phyloP scores from a whole-genome alignment of 129 eudicot species.

The Pseudognaphalium luteoalbum region DNA sequence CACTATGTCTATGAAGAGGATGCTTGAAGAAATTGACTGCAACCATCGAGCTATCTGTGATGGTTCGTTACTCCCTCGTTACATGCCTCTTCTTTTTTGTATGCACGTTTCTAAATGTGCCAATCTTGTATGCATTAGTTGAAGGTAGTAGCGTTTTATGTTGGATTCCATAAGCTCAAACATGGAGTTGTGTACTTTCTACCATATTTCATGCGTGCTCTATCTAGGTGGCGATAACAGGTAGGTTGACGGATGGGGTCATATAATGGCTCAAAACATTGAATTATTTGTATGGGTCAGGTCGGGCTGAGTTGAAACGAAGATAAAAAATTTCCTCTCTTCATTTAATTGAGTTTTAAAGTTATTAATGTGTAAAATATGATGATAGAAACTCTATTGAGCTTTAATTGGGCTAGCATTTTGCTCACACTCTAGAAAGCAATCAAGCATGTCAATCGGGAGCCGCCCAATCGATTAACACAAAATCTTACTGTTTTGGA shows the following conservation, averaged over 20 bases:
- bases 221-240: no score
- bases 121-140: no score
- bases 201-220: neutral
- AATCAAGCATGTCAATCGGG: neutral
- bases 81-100: no score
- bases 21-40: constrained; percentile 70
- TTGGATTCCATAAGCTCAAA: no score
- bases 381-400: neutral
- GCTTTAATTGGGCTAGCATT: neutral
- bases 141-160: no score
- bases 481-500: no score
- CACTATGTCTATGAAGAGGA: constrained; percentile 51
- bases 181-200: neutral
- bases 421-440: neutral
- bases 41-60: constrained; percentile 65
- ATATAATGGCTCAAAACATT: no score
- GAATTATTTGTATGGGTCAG: no score
- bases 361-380: neutral
- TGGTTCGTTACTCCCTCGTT: constrained; percentile 38
- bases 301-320: neutral
- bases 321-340: neutral
- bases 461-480: neutral
- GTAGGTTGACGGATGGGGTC: no score
- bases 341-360: neutral
- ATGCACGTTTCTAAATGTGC: no score